Percentiles rank a stretch among this genome's conserved stretches.
These are phyloP conservation scores for Boletus rufocinnamomeus DNA, from an alignment of 768 basidiomycete species.

Conservation along the genomic window DNA sequence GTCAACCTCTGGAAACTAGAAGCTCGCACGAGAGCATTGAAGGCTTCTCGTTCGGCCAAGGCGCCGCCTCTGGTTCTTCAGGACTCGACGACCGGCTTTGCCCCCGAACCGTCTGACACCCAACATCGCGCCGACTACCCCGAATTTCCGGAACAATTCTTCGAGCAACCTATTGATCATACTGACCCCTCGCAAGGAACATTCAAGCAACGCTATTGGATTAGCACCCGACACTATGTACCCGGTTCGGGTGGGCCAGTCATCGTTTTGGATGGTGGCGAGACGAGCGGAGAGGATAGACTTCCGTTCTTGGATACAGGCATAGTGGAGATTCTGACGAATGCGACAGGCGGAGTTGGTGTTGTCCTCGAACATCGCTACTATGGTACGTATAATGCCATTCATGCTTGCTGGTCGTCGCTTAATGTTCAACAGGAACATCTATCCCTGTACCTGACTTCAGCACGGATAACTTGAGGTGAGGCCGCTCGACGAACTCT, in stretches of 20 bases:
- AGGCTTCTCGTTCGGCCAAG: conserved; percentile 11
- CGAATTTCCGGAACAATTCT: conserved; percentile 65
- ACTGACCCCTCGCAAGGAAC: conserved; percentile 58
- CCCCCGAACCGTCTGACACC: conserved; percentile 9
- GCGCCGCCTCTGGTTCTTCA: conserved; percentile 26
- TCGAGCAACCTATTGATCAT: conserved; percentile 87
- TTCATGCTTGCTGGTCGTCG: background rate
- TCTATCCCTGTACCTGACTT: conserved; percentile 78
- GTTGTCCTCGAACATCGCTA: conserved; percentile 93
- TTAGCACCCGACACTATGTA: conserved; percentile 79
- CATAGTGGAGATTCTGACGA: conserved; percentile 83
- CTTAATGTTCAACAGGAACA: conserved; percentile 45
- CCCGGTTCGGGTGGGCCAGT: conserved; percentile 76
- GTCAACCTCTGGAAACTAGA: conserved; percentile 66
- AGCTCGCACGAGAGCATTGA: conserved; percentile 23
- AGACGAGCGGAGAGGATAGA: conserved; percentile 79
- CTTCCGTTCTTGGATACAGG: conserved; percentile 63
- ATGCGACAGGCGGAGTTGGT: conserved; percentile 83
- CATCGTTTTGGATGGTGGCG: conserved; percentile 90
- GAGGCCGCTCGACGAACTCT: conserved; percentile 7
- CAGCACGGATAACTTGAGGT: conserved; percentile 82
- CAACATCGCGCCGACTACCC: conserved; percentile 14
- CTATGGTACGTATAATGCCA: conserved; percentile 56
- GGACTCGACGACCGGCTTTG: conserved; percentile 17
- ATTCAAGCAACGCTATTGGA: conserved; percentile 91